These are phyloP conservation scores for Boletus tomentosulus DNA, from an alignment of 768 basidiomycete genomes.

Conservation along the genomic window DNA sequence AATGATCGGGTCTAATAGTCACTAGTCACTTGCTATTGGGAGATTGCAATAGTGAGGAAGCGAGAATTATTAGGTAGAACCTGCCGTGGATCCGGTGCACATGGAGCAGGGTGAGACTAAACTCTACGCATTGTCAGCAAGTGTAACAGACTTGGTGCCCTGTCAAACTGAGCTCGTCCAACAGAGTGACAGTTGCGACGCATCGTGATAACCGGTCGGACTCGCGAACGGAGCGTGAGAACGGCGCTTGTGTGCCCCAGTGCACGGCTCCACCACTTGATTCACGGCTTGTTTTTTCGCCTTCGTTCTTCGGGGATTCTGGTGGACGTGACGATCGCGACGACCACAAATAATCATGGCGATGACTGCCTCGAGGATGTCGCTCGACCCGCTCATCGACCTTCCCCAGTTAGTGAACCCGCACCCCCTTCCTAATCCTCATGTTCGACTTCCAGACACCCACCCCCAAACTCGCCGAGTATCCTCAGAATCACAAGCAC, in stretches of 20 bases:
- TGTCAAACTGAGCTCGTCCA: constrained; percentile 7
- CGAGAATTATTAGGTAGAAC: too few relatives aligned
- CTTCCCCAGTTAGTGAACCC: constrained; percentile 7
- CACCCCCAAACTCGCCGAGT: constrained; percentile 15
- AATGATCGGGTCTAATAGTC: too few relatives aligned
- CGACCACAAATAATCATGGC: constrained; percentile 15
- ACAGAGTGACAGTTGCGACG: constrained; percentile 9
- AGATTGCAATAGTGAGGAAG: too few relatives aligned
- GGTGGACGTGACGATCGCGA: constrained; percentile 12
- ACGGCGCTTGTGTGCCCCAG: constrained; percentile 13
- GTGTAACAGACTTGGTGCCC: not conserved
- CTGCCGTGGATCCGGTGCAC: too few relatives aligned
- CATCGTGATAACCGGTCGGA: constrained; percentile 10
- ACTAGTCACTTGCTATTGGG: not conserved
- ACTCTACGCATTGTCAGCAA: not conserved
- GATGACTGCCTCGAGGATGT: constrained; percentile 14
- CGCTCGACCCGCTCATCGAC: constrained; percentile 15
- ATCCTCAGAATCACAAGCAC: constrained; percentile 25
- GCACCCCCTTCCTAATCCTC: constrained; percentile 16
- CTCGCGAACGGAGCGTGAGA: constrained; percentile 23
- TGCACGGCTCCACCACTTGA: constrained; percentile 10
- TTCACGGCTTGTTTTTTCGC: constrained; percentile 21
- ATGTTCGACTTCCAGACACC: constrained; percentile 10
- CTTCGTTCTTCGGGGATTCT: constrained; percentile 6
- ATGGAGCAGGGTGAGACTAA: not conserved